phyloP scores from a whole-genome alignment of 1,284 basidiomycete genomes.

The Cryptococcus amylolentus region DNA sequence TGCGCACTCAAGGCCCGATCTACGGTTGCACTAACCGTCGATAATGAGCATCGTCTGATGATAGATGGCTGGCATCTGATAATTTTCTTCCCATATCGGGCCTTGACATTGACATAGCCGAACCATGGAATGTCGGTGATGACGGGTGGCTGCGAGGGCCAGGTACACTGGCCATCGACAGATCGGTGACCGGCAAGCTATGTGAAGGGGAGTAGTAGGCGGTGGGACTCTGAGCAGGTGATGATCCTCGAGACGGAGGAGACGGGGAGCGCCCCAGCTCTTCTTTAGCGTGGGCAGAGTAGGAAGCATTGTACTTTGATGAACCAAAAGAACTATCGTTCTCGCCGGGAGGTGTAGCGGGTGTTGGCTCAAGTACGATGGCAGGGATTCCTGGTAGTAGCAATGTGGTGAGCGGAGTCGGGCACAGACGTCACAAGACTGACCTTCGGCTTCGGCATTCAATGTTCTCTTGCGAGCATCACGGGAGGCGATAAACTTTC shows the following conservation, averaged over 20 bases:
- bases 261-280: neutral
- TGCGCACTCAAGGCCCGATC: too few species aligned
- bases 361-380: conserved; percentile 45
- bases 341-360: conserved; percentile 29
- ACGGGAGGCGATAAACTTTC: conserved; percentile 57
- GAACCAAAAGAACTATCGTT: neutral
- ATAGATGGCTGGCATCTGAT: conserved; percentile 30
- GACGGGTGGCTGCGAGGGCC: neutral
- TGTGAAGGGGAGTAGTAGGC: too few species aligned
- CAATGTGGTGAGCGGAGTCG: neutral
- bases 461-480: conserved; percentile 28
- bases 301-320: neutral
- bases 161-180: too few species aligned
- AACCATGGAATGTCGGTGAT: neutral
- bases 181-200: too few species aligned
- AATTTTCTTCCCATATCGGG: conserved; percentile 9
- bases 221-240: too few species aligned
- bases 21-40: conserved; percentile 19
- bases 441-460: conserved; percentile 29
- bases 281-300: neutral
- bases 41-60: conserved; percentile 31
- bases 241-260: too few species aligned
- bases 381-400: conserved; percentile 37
- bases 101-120: neutral
- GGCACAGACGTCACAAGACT: neutral